These are phyloP conservation scores for Suhomyces chickasaworum DNA, from an alignment of 1,139 yeast genomes.

Conservation along the genomic window DNA sequence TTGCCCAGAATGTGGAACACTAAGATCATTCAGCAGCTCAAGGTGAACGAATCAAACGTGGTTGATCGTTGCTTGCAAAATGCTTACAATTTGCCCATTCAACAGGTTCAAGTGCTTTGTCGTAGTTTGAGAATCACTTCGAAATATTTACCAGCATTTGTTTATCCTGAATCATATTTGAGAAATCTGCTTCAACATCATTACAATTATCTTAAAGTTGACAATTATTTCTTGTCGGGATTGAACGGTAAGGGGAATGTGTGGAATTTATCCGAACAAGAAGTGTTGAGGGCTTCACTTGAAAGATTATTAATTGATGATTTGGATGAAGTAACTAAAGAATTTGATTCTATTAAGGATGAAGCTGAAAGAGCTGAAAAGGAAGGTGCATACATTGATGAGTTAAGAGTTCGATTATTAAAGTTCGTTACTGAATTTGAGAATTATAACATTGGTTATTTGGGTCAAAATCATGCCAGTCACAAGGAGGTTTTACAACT, in stretches of 20 bases:
- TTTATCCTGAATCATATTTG: constrained; percentile 42
- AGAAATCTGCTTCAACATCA: constrained; percentile 42
- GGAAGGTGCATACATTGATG: constrained; percentile 20
- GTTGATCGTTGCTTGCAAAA: constrained; percentile 25
- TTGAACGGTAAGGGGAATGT: constrained; percentile 48
- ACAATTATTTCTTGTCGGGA: constrained; percentile 50
- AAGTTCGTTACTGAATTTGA: constrained; percentile 39
- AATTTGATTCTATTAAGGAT: constrained; percentile 18
- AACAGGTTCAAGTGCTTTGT: constrained; percentile 37
- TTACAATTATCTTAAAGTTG: constrained; percentile 50
- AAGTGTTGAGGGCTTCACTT: constrained; percentile 48
- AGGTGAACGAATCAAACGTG: not conserved
- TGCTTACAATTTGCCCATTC: constrained; percentile 45
- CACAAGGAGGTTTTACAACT: constrained; percentile 1
- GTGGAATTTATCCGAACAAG: constrained; percentile 47
- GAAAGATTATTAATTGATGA: constrained; percentile 50
- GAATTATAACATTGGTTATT: constrained; percentile 39
- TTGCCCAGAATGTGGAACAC: constrained; percentile 40
- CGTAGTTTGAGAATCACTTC: constrained; percentile 41
- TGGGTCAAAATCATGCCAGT: constrained; percentile 22
- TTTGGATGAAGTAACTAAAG: constrained; percentile 22
- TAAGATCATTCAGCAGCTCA: constrained; percentile 9
- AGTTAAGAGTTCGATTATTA: constrained; percentile 30
- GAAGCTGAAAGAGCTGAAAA: constrained; percentile 16
- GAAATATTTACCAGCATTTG: constrained; percentile 38